Conservation (phyloP, 352 stramenopile species). For the Phytophthora crassamura region DNA sequence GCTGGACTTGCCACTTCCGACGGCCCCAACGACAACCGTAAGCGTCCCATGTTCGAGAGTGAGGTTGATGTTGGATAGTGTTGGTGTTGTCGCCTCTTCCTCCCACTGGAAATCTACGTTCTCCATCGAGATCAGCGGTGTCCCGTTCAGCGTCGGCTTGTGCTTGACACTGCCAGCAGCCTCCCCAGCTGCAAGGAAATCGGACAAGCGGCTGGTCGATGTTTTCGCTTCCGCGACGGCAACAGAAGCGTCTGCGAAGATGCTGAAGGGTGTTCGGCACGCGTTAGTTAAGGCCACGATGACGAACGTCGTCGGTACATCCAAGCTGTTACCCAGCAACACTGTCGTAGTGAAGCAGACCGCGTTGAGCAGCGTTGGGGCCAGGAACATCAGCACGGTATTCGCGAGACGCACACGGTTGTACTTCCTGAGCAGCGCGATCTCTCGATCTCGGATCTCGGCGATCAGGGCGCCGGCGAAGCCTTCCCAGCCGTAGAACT, state of each 20-base stretch:
- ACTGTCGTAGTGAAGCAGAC: constrained; percentile 84
- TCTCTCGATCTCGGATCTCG: constrained; percentile 43
- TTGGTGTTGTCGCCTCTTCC: constrained; percentile 1
- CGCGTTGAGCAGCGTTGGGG: constrained; percentile 60
- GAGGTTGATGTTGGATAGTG: constrained; percentile 46
- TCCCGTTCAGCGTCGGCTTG: too few relatives aligned
- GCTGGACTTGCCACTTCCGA: constrained; percentile 59
- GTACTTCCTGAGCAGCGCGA: constrained; percentile 38
- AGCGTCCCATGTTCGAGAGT: constrained; percentile 58
- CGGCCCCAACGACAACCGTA: constrained; percentile 50
- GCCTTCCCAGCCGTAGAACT: constrained; percentile 86
- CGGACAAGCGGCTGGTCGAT: constrained; percentile 29
- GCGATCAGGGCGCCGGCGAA: constrained; percentile 30
- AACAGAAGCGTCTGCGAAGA: constrained; percentile 52
- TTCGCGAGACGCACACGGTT: constrained; percentile 57
- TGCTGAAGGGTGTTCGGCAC: constrained; percentile 49
- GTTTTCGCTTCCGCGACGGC: constrained; percentile 48
- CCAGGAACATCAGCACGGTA: constrained; percentile 51
- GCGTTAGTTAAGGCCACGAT: constrained; percentile 87
- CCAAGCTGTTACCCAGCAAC: constrained; percentile 81
- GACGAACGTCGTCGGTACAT: constrained; percentile 92
- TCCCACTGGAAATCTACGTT: constrained; percentile 22
- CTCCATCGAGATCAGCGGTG: constrained; percentile 11
- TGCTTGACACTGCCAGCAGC: neutral
- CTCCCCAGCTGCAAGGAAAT: constrained; percentile 18